Conservation (phyloP, 139 green algal species). For the Tetraselmis chui region DNA sequence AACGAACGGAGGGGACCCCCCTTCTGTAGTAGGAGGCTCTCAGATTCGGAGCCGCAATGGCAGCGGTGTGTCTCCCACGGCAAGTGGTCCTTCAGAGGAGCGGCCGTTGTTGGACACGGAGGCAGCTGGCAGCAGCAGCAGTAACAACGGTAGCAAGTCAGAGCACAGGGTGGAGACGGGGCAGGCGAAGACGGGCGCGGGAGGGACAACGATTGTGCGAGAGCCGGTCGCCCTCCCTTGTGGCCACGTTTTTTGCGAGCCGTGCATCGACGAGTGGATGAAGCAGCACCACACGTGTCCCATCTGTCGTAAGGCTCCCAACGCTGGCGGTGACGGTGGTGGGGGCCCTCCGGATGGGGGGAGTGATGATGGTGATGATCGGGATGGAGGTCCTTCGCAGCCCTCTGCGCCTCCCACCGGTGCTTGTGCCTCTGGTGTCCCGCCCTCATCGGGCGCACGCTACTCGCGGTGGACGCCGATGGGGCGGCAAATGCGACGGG, state of each 20-base stretch:
- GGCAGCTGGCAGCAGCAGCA: neutral
- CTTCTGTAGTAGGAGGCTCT: neutral
- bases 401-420: neutral
- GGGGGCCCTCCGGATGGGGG: too few relatives aligned
- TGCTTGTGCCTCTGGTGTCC: too few relatives aligned
- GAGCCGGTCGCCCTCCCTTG: constrained; percentile 52
- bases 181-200: neutral
- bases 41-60: neutral
- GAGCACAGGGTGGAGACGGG: too few relatives aligned
- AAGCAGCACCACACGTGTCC: constrained; percentile 72
- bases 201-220: neutral
- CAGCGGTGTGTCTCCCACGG: neutral
- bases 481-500: neutral
- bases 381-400: neutral
- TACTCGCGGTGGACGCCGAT: neutral
- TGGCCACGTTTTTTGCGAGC: constrained; percentile 71
- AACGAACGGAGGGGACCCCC: neutral
- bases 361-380: neutral
- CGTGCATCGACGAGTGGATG: constrained; percentile 73
- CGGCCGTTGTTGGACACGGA: neutral
- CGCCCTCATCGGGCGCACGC: neutral
- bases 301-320: constrained; percentile 46
- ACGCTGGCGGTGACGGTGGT: neutral
- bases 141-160: too few relatives aligned
- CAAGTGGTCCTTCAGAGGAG: neutral